Conservation (phyloP, 2,329 filamentous ascomycete genomes). For the Fusarium citri region DNA sequence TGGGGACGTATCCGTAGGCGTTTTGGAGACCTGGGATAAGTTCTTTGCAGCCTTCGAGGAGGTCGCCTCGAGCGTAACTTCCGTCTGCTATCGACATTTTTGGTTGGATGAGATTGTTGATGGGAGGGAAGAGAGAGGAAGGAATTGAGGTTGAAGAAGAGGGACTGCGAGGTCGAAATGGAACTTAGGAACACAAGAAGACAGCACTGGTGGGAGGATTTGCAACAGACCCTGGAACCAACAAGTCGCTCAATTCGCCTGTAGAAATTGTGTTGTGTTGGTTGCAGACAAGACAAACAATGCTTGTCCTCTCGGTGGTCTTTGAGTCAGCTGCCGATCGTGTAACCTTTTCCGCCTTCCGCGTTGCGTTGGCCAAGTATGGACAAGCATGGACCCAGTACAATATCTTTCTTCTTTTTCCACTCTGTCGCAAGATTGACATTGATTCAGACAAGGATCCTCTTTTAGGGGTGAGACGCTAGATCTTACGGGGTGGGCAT, state of each 20-base stretch:
- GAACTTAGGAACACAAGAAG: neutral
- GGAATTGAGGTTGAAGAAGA: neutral
- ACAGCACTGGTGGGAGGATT: neutral
- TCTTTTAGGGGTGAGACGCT: neutral
- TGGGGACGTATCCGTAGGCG: constrained; percentile 40
- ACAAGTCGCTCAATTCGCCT: constrained; percentile 7
- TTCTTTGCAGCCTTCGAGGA: constrained; percentile 36
- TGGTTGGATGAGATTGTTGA: neutral
- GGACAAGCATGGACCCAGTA: constrained; percentile 2
- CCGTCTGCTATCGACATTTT: constrained; percentile 32
- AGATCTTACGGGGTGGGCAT: constrained; percentile 25
- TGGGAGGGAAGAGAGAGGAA: neutral
- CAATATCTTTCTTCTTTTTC: neutral
- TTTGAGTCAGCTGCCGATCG: neutral
- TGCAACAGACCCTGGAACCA: constrained; percentile 3
- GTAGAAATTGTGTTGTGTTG: neutral
- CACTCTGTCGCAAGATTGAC: neutral
- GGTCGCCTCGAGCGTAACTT: constrained; percentile 34
- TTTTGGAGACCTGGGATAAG: constrained; percentile 31
- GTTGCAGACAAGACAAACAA: neutral
- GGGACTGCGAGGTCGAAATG: neutral
- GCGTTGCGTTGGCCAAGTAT: neutral
- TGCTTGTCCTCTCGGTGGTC: neutral
- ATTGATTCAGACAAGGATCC: neutral
- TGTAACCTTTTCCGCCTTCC: neutral